These are phyloP conservation scores for Russula sp. DNA, from an alignment of 768 basidiomycete species.

Conservation along the genomic window DNA sequence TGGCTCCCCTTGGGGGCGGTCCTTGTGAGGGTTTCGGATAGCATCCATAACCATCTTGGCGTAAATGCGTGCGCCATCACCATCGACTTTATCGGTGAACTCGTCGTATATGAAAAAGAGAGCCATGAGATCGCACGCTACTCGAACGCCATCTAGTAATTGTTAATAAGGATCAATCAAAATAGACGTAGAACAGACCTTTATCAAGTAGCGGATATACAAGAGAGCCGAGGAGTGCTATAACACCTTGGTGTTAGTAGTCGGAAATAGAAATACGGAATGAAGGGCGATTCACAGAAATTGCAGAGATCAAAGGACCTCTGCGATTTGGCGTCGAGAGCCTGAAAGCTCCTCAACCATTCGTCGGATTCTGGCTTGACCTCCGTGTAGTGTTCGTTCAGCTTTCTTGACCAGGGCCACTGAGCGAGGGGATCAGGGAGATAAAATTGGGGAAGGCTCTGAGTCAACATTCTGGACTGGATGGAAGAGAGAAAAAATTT, in stretches of 20 bases:
- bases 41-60: constrained; percentile 20
- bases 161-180: neutral
- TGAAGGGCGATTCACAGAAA: constrained; percentile 29
- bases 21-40: constrained; percentile 9
- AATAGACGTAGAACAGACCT: neutral
- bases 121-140: constrained; percentile 16
- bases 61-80: constrained; percentile 13
- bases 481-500: neutral
- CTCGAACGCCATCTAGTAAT: constrained; percentile 1
- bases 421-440: constrained; percentile 42
- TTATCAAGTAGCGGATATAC: constrained; percentile 10
- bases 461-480: constrained; percentile 8
- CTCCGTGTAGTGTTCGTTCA: constrained; percentile 41
- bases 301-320: constrained; percentile 43
- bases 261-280: neutral
- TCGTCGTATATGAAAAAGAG: constrained; percentile 16
- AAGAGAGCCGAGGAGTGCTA: constrained; percentile 17
- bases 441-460: constrained; percentile 4
- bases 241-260: neutral
- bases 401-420: constrained; percentile 46
- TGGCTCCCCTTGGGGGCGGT: constrained; percentile 10
- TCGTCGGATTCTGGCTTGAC: constrained; percentile 38
- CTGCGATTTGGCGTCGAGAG: constrained; percentile 40
- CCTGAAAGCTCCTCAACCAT: constrained; percentile 41
- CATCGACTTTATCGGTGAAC: constrained; percentile 18